phyloP scores from a whole-genome alignment of 2,329 filamentous ascomycete genomes.

The Aspergillus ochraceoroseus region DNA sequence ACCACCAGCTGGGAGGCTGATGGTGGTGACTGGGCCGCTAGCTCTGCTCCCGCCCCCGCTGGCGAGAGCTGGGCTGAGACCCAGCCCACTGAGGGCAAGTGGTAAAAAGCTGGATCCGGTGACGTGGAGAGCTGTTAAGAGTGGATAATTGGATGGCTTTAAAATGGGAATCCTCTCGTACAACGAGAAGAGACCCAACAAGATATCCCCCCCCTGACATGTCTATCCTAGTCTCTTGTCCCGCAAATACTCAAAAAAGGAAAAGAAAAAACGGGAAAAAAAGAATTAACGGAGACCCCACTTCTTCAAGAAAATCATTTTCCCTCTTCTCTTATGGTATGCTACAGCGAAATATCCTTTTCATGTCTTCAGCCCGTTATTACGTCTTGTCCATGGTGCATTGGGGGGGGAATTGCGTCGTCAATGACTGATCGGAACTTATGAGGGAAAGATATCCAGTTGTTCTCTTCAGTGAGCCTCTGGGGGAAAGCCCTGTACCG shows the following conservation, averaged over 20 bases:
- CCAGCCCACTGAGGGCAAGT: constrained; percentile 36
- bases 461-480: constrained; percentile 42
- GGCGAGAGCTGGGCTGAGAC: constrained; percentile 42
- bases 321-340: constrained; percentile 30
- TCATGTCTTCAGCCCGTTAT: constrained; percentile 24
- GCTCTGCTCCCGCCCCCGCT: constrained; percentile 38
- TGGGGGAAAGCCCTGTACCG: constrained; percentile 98
- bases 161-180: constrained; percentile 21
- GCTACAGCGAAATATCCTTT: constrained; percentile 20
- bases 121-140: constrained; percentile 31
- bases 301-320: constrained; percentile 25
- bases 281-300: constrained; percentile 28
- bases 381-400: constrained; percentile 29
- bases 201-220: constrained; percentile 33
- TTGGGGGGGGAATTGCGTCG: constrained; percentile 39
- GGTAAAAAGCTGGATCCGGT: constrained; percentile 33
- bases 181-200: constrained; percentile 13
- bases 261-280: constrained; percentile 38
- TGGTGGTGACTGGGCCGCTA: constrained; percentile 51
- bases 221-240: constrained; percentile 40
- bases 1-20: constrained; percentile 60
- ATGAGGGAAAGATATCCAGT: constrained; percentile 99
- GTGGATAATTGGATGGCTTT: constrained; percentile 19
- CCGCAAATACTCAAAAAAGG: constrained; percentile 27
- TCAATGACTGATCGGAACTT: constrained; percentile 67